Evolutionary conservation across 306 rosid species (phyloP).

Genomic region (Sesbania bispinosa): DNA sequence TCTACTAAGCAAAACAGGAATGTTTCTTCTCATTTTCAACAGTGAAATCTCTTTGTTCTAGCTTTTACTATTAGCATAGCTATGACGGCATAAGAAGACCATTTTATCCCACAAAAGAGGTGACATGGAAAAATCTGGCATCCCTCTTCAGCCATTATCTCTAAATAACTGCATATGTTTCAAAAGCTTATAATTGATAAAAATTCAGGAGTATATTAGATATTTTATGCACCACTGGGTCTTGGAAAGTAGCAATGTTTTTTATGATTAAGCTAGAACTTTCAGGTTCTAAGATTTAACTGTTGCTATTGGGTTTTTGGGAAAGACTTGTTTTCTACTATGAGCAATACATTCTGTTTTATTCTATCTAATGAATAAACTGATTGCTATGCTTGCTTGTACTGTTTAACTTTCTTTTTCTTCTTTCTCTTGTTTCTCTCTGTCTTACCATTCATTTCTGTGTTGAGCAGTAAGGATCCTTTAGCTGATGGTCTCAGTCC

Average conservation of each 20-base stretch:
- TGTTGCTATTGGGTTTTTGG: neutral
- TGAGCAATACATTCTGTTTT: neutral
- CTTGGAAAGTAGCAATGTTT: neutral
- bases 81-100: neutral
- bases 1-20: neutral
- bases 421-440: conserved; percentile 27
- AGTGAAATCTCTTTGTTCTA: neutral
- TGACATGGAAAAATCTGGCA: neutral
- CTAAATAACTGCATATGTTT: neutral
- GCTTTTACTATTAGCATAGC: neutral
- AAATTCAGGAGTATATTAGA: neutral
- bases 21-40: neutral
- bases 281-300: neutral
- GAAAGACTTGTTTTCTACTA: neutral
- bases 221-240: neutral
- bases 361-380: conserved; percentile 9
- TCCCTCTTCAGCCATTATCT: neutral
- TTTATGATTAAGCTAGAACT: neutral
- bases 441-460: conserved; percentile 48
- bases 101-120: neutral
- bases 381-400: conserved; percentile 19
- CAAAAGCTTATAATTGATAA: neutral
- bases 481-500: conserved; percentile 78
- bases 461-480: conserved; percentile 63
- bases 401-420: neutral